Conservation (phyloP, 2,329 filamentous ascomycete species). For the Allantophomopsis cytisporea region DNA sequence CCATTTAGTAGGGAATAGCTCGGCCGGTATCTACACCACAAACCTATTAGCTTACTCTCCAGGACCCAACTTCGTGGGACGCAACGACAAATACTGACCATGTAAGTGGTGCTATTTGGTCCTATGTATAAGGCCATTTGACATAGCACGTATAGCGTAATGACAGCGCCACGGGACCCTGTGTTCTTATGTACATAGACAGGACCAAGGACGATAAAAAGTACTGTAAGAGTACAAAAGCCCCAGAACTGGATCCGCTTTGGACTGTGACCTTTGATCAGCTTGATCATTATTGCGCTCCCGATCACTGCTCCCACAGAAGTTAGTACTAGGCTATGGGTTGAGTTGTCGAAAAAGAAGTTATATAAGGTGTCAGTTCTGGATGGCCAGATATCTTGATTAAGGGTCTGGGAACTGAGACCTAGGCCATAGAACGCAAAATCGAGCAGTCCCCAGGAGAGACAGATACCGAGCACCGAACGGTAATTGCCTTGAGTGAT, state of each 20-base stretch:
- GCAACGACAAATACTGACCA: constrained; percentile 5
- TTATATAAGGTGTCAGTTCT: constrained; percentile 49
- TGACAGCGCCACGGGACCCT: constrained; percentile 31
- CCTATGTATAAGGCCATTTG: constrained; percentile 53
- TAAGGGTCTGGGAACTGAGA: constrained; percentile 59
- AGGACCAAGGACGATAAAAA: constrained; percentile 50
- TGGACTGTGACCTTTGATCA: constrained; percentile 61
- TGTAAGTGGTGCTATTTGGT: constrained; percentile 19
- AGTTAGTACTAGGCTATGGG: constrained; percentile 64
- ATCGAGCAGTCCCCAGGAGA: constrained; percentile 70
- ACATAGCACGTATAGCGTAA: constrained; percentile 45
- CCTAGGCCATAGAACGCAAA: constrained; percentile 53
- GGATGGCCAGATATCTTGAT: constrained; percentile 58
- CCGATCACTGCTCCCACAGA: constrained; percentile 67
- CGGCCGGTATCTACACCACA: constrained; percentile 8
- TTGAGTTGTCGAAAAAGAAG: constrained; percentile 57
- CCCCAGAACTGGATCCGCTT: constrained; percentile 59
- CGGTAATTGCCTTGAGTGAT: no score
- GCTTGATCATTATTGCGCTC: constrained; percentile 63
- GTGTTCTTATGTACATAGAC: constrained; percentile 26
- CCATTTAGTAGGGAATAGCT: constrained; percentile 18
- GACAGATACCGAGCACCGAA: constrained; percentile 56
- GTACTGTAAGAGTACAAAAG: constrained; percentile 41
- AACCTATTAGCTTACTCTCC: no score
- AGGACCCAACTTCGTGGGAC: no score